Base-by-base conservation (phyloP, 805 yeast species). In the Candida takata region DNA sequence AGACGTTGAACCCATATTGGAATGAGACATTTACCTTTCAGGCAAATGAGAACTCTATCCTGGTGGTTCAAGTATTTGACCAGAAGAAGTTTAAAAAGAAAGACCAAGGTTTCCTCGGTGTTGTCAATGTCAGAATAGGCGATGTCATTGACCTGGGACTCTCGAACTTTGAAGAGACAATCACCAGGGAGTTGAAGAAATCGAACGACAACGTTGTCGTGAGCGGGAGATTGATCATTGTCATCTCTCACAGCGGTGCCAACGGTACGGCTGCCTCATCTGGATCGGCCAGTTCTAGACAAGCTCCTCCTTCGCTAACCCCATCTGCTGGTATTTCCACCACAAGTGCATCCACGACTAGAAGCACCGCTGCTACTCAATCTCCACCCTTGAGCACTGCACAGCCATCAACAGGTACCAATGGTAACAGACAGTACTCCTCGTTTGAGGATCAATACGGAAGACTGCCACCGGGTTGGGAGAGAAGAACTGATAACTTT, bases 401-500 rank as follows among this genome's bases (percentile, higher is more conserved):
- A 15, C 29, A 30, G 4, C 26, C 37, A 20, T 24, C 40, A 8
- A 9, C 41, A 5, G n/a, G 36, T 30, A 36, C 18, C 3, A 19
- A 7, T 15, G 24, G 34, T 10, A 51, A 62, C 47, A 74, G 87
- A 52, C 94, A 81, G 54, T 81, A 79, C 51, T 84, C 95, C 5
- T 85, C 97, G 2, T 92, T 92, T 58, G 98, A 92, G 62, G 99
- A 92, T 63, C 97, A 90, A 60, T 77, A 79, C 51, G 99, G 99
- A 29, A 72, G 96, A 55, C 70, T 92, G 48, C 99, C 98, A 4
- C 86, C 96, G 6, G 99, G 99, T 4, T 92, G 98, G 97, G 99
- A 92, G 62, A 79, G 98, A 51, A 76, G 98, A 63, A 88, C 97
- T 2, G 99, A 92, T 60, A 86, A 87, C 60, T 84, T 87, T 54